Evolutionary conservation across 495 filamentous ascomycete species (phyloP).

Genomic region (Hypoxylon fuscum): DNA sequence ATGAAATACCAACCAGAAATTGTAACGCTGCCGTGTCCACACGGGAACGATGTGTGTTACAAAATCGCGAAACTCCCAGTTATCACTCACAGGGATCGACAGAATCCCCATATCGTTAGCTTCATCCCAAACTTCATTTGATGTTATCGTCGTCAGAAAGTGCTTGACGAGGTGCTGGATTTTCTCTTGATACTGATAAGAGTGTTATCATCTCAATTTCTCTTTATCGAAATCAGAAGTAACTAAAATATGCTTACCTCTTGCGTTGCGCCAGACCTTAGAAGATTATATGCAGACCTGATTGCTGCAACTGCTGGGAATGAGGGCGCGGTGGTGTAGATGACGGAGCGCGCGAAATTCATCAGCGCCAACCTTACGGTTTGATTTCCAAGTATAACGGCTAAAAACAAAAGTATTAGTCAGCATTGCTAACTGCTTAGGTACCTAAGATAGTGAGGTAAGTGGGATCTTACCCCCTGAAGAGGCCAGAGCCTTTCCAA

Average conservation of each 20-base stretch:
- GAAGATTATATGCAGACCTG: constrained; percentile 55
- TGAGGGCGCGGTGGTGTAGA: constrained; percentile 59
- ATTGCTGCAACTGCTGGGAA: constrained; percentile 61
- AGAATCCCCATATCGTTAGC: constrained; percentile 46
- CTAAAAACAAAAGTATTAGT: constrained; percentile 5
- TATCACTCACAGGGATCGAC: constrained; percentile 20
- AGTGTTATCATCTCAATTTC: too few relatives aligned
- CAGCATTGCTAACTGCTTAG: neutral
- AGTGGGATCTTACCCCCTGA: constrained; percentile 62
- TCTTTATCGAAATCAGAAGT: too few relatives aligned
- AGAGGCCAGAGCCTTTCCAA: constrained; percentile 68
- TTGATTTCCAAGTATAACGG: constrained; percentile 50
- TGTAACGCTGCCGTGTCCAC: constrained; percentile 32
- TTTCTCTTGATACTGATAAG: constrained; percentile 47
- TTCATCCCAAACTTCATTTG: constrained; percentile 40
- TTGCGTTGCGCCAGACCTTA: constrained; percentile 51
- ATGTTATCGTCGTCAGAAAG: constrained; percentile 46
- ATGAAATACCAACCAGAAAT: constrained; percentile 52
- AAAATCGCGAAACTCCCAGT: constrained; percentile 28
- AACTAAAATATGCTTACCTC: constrained; percentile 49
- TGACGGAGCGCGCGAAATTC: constrained; percentile 60
- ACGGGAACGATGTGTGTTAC: constrained; percentile 40
- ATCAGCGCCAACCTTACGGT: constrained; percentile 41
- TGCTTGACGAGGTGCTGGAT: constrained; percentile 52
- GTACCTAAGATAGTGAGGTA: too few relatives aligned